These are phyloP conservation scores for Penicillium sp. DNA, from an alignment of 2,329 filamentous ascomycete species.

Conservation along the genomic window DNA sequence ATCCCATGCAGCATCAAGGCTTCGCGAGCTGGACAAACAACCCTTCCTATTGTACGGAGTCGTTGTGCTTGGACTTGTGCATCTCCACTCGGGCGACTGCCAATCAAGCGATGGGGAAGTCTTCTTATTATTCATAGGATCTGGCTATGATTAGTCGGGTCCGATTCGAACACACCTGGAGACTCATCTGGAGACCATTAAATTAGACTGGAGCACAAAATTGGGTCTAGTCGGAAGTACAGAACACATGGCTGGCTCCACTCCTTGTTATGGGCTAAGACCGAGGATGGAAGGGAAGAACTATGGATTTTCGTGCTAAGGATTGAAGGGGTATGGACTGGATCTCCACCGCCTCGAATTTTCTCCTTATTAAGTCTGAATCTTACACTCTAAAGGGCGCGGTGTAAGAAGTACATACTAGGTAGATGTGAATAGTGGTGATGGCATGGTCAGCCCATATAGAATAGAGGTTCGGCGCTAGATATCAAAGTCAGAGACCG, in stretches of 20 bases:
- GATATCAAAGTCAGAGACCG: neutral
- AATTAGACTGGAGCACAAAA: neutral
- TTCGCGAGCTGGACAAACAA: neutral
- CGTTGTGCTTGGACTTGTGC: neutral
- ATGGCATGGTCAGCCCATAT: too few relatives aligned
- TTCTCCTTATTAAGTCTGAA: neutral
- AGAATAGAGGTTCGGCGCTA: neutral
- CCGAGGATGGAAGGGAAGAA: constrained; percentile 24
- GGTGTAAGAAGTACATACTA: too few relatives aligned
- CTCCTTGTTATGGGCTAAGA: constrained; percentile 21
- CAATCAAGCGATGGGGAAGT: constrained; percentile 18
- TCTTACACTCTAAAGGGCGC: too few relatives aligned
- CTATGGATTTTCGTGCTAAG: constrained; percentile 13
- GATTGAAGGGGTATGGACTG: constrained; percentile 10
- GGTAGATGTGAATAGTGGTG: too few relatives aligned
- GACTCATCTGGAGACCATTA: constrained; percentile 2
- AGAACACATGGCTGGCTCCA: constrained; percentile 24
- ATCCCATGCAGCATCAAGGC: neutral
- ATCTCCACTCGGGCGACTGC: constrained; percentile 1
- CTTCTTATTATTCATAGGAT: constrained; percentile 15
- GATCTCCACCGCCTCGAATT: constrained; percentile 9
- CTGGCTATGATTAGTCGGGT: constrained; percentile 13
- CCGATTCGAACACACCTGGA: neutral
- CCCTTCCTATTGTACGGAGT: neutral
- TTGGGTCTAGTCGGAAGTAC: constrained; percentile 17